Percentiles rank a stretch among this genome's conserved stretches.
These are phyloP conservation scores for Phalaenopsis equestris DNA, from an alignment of 106 monocot species.

Conservation along the genomic window DNA sequence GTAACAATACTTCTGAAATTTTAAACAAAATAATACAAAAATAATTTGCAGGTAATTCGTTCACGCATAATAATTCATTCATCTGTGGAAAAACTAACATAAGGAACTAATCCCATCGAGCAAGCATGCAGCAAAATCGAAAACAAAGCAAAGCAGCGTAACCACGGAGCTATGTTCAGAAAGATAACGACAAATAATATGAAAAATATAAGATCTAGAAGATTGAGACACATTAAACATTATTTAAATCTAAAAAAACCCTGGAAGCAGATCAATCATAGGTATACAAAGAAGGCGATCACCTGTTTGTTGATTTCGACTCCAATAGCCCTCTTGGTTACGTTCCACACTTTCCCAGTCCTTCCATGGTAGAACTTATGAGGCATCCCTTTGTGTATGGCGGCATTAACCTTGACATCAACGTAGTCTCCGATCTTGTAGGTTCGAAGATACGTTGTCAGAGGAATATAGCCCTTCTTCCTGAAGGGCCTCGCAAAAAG, in stretches of 20 bases:
- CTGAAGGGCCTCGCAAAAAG: constrained; percentile 58
- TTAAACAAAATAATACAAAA: too few species aligned
- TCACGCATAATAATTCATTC: too few species aligned
- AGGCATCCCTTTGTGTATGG: constrained; percentile 62
- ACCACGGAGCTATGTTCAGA: too few species aligned
- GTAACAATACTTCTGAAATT: too few species aligned
- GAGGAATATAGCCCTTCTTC: constrained; percentile 78
- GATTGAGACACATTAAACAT: not conserved
- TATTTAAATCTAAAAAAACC: not conserved
- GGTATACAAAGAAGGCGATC: not conserved
- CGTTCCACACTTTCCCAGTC: constrained; percentile 55
- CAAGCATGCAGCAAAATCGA: not conserved
- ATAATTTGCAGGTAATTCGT: too few species aligned
- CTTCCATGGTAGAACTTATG: constrained; percentile 73
- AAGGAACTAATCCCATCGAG: not conserved
- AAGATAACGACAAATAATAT: too few species aligned
- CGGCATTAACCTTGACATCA: constrained; percentile 60
- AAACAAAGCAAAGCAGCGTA: not conserved
- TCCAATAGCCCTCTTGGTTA: constrained; percentile 57
- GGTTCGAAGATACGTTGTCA: constrained; percentile 62
- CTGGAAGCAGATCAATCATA: not conserved
- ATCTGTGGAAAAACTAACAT: not conserved
- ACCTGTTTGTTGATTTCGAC: constrained; percentile 69
- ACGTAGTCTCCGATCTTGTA: constrained; percentile 60
- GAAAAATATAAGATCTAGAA: too few species aligned